Evolutionary conservation across 805 yeast genomes (phyloP), one percentile per base, ranked within the genome.

Genomic region (Saccharomycopsis fibuligera): DNA sequence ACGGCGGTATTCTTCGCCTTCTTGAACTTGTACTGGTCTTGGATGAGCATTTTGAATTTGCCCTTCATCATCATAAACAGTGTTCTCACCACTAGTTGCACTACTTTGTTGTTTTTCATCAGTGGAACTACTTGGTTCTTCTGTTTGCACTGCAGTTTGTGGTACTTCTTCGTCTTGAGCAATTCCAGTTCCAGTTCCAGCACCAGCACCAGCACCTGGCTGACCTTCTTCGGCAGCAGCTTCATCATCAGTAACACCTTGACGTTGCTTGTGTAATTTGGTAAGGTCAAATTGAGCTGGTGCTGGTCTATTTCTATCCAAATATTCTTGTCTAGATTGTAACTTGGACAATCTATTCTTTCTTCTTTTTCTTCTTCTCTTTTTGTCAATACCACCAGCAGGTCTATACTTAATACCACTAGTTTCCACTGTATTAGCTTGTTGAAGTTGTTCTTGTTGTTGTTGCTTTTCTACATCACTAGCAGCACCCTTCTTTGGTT

Each of bases 341-440:
- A 31, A 16, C 29, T 37, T 49, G 14, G 48, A 39, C 23, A 44
- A 30, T 38, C 55, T 35, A 25, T 52, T 63, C 54, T 58, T 61
- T 41, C 61, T 60, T 17, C 58, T 58, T 60, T 57, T 62, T 63
- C 53, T 59, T 60, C 47, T 56, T 57, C 66, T 72, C 56, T 76
- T 73, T 59, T 82, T 70, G 53, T 69, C 76, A 61, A 84, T 82
- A 25, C 89, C 89, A 41, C 91, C 91, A 2, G 84, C 84, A 6
- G 88, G 89, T 55, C 79, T 73, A 4, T 75, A 83, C 33, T 81
- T 79, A 23, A 75, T 63, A 17, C 86, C 86, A 55, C 80, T 77
- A 0, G 84, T 80, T 61, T 80, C 85, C 16, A 80, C 42, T 24
- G 48, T 47, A 36, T 41, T 45, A 23, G 25, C 36, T 9, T 29